A percentile compares a stretch with the other conserved stretches of the same genome.
These are phyloP conservation scores for Chlorella vulgaris DNA, from an alignment of 139 green algal genomes.

Conservation along the genomic window DNA sequence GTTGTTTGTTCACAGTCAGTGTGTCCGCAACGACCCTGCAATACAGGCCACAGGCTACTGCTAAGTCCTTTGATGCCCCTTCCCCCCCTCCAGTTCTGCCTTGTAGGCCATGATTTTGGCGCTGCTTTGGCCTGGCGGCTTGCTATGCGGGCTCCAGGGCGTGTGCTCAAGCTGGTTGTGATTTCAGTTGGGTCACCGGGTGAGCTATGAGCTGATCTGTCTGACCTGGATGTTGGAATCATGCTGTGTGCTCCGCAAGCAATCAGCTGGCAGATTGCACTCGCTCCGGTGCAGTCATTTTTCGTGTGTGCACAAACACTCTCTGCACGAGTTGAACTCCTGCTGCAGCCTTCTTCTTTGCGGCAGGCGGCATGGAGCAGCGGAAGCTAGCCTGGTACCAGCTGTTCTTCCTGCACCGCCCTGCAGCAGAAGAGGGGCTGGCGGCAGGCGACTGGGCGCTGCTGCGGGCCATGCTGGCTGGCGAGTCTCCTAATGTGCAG, in stretches of 20 bases:
- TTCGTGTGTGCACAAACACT: no score
- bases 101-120: constrained; percentile 14
- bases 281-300: neutral
- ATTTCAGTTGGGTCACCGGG: constrained; percentile 7
- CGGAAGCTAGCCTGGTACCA: constrained; percentile 35
- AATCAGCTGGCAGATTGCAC: no score
- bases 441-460: constrained; percentile 28
- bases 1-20: no score
- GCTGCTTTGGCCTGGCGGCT: constrained; percentile 5
- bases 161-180: neutral
- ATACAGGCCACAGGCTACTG: no score
- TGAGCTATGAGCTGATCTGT: neutral
- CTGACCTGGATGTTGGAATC: no score
- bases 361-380: constrained; percentile 21
- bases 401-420: constrained; percentile 35
- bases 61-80: no score
- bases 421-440: constrained; percentile 29
- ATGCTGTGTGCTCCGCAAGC: neutral
- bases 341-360: neutral
- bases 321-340: no score
- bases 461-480: constrained; percentile 33
- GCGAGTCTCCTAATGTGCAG: neutral
- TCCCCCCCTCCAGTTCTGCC: neutral
- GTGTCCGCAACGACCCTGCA: no score
- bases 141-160: neutral